Base-by-base conservation (phyloP, 2,329 filamentous ascomycete genomes). In the Drechslerella coelobrocha region DNA sequence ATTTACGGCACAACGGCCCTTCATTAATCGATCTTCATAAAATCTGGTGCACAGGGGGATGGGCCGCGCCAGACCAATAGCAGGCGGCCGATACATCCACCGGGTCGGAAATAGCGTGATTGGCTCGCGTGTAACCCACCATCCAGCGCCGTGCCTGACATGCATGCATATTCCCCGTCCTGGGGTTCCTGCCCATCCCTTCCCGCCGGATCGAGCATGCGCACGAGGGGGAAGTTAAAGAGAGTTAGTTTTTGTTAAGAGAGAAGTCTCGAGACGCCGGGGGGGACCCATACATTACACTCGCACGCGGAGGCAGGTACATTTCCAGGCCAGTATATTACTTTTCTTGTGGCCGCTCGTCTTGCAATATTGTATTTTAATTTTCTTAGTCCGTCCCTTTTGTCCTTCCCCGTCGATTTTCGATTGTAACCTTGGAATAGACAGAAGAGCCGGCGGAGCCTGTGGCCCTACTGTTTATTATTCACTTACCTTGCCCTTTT, bases 201-300 rank as follows among this genome's bases (percentile, higher is more conserved):
- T 47, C 56, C 50, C 45, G 51, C 65, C 57, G 65, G 65, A 69
- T 69, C 45, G 45, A 59, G 65, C 50, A 69, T 69, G 57, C 65
- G 65, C 55, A 62, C 57, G 55, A 47, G 24, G 45, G 55, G 37
- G 34, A 26, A 60, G 39, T 39, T 14, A 21, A 27, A 45, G 34
- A 24, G 26, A 53, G 23, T 47, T 61, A 45, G 43, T 39, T 56
- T 65, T 57, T 60, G 51, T 55, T 45, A 56, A 47, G 9, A 51
- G 45, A 56, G 56, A 48, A 52, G 21, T 45, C 41, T 45, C 41
- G 19, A 45, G 41, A 45, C 53, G 52, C 43, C 51, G 50, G 45
- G 63, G 53, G 47, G 51, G 26, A 34, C 45, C 31, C 52, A 55
- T 48, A 45, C 21, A 19, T 21, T 45, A 23, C 41, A 45, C 19